A percentile compares a stretch with the other conserved stretches of the same genome.
Conservation (phyloP, 345 rosid genomes). For the Euphorbia lathyris region DNA sequence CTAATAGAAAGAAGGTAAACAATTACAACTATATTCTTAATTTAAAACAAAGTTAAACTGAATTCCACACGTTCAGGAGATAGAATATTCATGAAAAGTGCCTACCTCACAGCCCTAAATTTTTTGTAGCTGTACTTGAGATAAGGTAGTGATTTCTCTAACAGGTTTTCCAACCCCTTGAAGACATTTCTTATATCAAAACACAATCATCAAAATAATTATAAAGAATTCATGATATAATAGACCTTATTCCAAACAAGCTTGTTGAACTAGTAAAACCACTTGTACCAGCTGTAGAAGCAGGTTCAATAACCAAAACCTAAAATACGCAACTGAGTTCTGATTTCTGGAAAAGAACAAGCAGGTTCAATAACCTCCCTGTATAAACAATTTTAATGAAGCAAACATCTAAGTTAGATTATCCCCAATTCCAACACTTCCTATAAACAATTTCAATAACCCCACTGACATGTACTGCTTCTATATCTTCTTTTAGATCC, state of each 20-base stretch:
- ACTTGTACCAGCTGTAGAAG: constrained; percentile 39
- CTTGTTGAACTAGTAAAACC: constrained; percentile 43
- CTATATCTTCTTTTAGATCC: no score
- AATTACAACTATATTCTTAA: background rate
- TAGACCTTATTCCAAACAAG: constrained; percentile 42
- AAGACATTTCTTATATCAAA: constrained; percentile 15
- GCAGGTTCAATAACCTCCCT: background rate
- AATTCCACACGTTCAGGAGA: background rate
- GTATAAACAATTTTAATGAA: background rate
- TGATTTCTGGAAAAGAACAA: no score
- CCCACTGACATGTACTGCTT: no score
- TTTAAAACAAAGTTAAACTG: constrained; percentile 3
- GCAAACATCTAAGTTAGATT: background rate
- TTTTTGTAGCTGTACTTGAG: constrained; percentile 78
- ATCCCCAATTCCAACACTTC: background rate
- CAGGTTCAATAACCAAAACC: constrained; percentile 5
- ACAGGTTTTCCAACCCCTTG: constrained; percentile 74
- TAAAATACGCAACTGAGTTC: background rate
- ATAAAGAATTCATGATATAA: background rate
- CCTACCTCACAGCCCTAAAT: constrained; percentile 64
- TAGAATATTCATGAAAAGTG: constrained; percentile 2
- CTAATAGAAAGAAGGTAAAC: constrained; percentile 10
- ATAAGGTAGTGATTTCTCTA: constrained; percentile 75
- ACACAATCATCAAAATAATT: constrained; percentile 3
- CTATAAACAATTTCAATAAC: background rate